Evolutionary conservation across 306 rosid species (phyloP), one percentile per base, ranked within the genome.

Genomic region (Canavalia gladiata): DNA sequence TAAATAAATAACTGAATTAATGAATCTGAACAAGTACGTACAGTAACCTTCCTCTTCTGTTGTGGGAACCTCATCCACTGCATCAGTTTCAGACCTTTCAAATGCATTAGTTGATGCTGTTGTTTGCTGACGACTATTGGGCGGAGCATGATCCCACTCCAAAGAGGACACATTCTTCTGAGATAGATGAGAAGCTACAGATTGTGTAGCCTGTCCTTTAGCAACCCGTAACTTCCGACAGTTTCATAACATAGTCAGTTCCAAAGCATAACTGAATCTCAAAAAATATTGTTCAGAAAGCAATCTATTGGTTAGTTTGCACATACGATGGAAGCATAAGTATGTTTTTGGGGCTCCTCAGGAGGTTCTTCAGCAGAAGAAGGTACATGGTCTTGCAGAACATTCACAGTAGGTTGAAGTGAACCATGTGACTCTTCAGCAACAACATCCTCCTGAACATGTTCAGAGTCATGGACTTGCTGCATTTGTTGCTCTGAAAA

Each of bases 251-350:
- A 74, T 7, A 74, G 82, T 88, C 85, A 87, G 78, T 66, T 80
- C 77, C 62, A 12, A 25, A 7, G 68, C 47, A n/a, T 55, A 51
- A 47, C 54, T 3, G 54, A 57, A 84, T 67, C 18, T 39, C 57
- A 33, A 47, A 46, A 62, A 80, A 18, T 77, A 70, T 70, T 50
- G 33, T n/a, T 39, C 35, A 9, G 4, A 28, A 18, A 79, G 54
- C 6, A 69, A 78, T 68, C 13, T 69, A 69, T 52, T 52, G 1
- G 30, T 76, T 58, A 69, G 69, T 54, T 87, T 9, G 51, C 72
- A 65, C 92, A 81, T 94, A 94, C 98, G 31, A 94, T 91, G 54
- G 98, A 91, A 70, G 98, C 98, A 73, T 94, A 94, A 52, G 98
- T 94, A 77, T 91, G 97, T 84, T 90, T 94, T 76, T 87, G 98